These are phyloP conservation scores for Citrus sp. DNA, from an alignment of 345 rosid species.

Conservation along the genomic window DNA sequence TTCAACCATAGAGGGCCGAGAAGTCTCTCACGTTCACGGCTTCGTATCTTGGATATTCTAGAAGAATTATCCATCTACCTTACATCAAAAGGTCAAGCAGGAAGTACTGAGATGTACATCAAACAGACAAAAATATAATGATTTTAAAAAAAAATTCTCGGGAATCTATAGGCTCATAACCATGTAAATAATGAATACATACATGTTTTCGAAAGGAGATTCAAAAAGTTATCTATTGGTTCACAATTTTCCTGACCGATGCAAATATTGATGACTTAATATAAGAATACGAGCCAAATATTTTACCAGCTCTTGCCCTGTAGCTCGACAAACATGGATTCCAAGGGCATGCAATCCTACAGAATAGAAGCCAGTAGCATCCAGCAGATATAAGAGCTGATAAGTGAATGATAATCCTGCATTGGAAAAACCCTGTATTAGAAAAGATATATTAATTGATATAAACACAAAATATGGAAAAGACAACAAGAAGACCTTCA, in stretches of 20 bases:
- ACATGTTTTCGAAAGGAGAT: not conserved
- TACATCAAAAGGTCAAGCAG: constrained; percentile 35
- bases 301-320: constrained; percentile 95
- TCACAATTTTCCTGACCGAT: not conserved
- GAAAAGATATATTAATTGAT: constrained; percentile 7
- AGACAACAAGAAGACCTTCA: not conserved
- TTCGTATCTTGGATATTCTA: constrained; percentile 92
- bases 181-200: not conserved
- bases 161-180: not conserved
- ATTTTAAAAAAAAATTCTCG: not conserved
- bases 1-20: constrained; percentile 96
- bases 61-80: constrained; percentile 97
- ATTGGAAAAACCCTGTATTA: constrained; percentile 24
- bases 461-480: not conserved
- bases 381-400: constrained; percentile 90
- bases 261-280: constrained; percentile 1
- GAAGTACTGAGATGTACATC: constrained; percentile 8
- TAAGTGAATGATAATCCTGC: constrained; percentile 90
- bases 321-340: constrained; percentile 96
- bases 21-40: constrained; percentile 85
- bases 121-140: not conserved
- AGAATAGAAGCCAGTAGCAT: constrained; percentile 95
- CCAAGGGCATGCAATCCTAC: constrained; percentile 90
- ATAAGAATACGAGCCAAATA: constrained; percentile 10
- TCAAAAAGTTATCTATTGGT: not conserved